Conservation (phyloP, 2,329 filamentous ascomycete genomes). For the Coniochaeta sp. region DNA sequence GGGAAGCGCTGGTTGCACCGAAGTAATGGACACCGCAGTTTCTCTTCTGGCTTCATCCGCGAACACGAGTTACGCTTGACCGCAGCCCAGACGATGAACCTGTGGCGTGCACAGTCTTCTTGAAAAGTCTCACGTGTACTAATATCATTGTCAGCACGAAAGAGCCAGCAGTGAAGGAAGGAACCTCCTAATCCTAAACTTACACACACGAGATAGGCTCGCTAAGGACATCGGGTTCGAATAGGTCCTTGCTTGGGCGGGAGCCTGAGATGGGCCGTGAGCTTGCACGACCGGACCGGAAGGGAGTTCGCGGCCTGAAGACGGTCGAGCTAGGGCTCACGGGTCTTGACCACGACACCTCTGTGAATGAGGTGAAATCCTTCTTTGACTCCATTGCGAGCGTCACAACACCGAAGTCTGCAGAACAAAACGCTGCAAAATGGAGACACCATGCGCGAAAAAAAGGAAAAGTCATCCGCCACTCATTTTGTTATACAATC, state of each 20-base stretch:
- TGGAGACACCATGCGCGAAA: constrained; percentile 1
- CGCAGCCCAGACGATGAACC: constrained; percentile 50
- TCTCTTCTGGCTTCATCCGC: constrained; percentile 39
- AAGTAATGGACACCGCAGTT: constrained; percentile 43
- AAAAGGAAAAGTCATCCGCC: constrained; percentile 13
- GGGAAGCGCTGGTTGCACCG: constrained; percentile 41
- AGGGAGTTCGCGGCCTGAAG: constrained; percentile 8
- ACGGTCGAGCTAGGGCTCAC: constrained; percentile 7
- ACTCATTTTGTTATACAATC: constrained; percentile 19
- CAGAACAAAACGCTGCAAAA: constrained; percentile 4
- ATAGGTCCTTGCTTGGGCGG: constrained; percentile 4
- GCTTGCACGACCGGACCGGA: constrained; percentile 5
- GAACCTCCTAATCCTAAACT: constrained; percentile 4
- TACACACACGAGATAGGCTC: constrained; percentile 19
- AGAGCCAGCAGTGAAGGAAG: not conserved
- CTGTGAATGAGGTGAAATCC: constrained; percentile 13
- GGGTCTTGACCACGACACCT: constrained; percentile 6
- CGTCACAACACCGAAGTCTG: not conserved
- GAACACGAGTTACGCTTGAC: constrained; percentile 43
- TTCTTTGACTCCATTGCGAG: constrained; percentile 15
- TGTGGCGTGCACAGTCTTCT: constrained; percentile 43
- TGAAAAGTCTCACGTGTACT: constrained; percentile 36
- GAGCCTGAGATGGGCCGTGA: not conserved
- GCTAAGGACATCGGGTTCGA: constrained; percentile 3
- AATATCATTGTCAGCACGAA: constrained; percentile 10